Base-by-base conservation (phyloP, 306 rosid genomes). In the Astragalus membranaceus region DNA sequence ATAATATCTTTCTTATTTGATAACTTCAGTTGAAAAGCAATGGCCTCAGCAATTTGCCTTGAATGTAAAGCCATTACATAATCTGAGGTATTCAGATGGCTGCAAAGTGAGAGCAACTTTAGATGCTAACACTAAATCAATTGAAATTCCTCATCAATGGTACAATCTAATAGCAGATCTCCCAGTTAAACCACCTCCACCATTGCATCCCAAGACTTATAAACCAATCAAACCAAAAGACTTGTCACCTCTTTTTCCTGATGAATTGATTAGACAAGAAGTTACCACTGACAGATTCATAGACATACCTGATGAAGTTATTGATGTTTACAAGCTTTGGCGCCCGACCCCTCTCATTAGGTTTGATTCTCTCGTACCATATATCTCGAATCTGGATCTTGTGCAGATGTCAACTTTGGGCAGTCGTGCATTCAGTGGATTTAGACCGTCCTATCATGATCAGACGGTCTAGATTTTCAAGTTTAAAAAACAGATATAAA, bases 321-420 rank as follows among this genome's bases (percentile, higher is more conserved):
- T 74, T 6, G 97, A 94, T 73, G 80, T 94, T 10, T 90, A 90
- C 83, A 77, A 70, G 49, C 97, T 94, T 55, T 94, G 96, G 98
- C 91, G 98, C 64, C 98, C 98, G 2, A 88, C 96, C 26, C 98
- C 98, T 70, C 92, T 94, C 50, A 94, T 94, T 62, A 87, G 98
- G 98, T 93, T 72, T 75, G 80, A 51, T 61, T 44, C 5, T 17
- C 53, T 59, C 0, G 3, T 26, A 15, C 15, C 10, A 41, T 1
- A 7, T 46, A 6, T 42, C 0, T 47, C 2, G 30, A 26, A 26
- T 26, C 30, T 26, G 4, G 30, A 26, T 26, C 3, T 0, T 26
- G 30, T 26, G 3, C 3, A 3, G 30, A 1, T 3, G 30, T 3
- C 30, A 26, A 26, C 30, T 26, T 26, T 26, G 4, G 3, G 30